Percentiles rank a stretch among this genome's conserved stretches.
Evolutionary conservation across 1,139 yeast species (phyloP).

Genomic region (Yamadazyma epiphylla): DNA sequence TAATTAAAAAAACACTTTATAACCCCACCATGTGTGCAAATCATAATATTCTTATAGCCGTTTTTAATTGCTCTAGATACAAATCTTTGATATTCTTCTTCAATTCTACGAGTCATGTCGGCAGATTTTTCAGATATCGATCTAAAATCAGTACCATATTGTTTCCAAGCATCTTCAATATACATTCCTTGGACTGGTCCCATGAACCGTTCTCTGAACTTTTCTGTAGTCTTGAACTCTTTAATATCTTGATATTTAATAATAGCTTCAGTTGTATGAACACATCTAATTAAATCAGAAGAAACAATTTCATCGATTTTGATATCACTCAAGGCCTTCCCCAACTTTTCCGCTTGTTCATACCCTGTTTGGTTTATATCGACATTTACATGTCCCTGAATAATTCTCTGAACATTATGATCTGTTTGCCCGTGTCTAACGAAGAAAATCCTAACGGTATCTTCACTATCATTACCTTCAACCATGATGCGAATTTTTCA

Average conservation of each 20-base stretch:
- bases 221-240: conserved; percentile 22
- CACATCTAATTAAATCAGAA: conserved; percentile 62
- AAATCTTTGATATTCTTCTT: conserved; percentile 42
- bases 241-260: conserved; percentile 21
- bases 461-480: no score
- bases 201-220: conserved; percentile 74
- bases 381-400: conserved; percentile 73
- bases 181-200: conserved; percentile 75
- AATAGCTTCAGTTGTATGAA: conserved; percentile 46
- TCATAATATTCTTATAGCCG: conserved; percentile 45
- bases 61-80: conserved; percentile 32
- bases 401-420: conserved; percentile 58
- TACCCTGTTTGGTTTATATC: conserved; percentile 57
- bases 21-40: conserved; percentile 88
- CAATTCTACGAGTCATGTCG: conserved; percentile 49
- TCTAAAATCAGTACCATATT: conserved; percentile 34
- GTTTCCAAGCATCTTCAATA: conserved; percentile 57
- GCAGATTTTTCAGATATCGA: conserved; percentile 52
- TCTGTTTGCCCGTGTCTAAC: conserved; percentile 83
- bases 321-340: conserved; percentile 32
- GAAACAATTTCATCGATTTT: conserved; percentile 50
- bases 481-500: no score
- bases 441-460: conserved; percentile 50
- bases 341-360: conserved; percentile 53
- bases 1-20: conserved; percentile 57